phyloP scores from a whole-genome alignment of 148 eudicot species.

The Pharnaceum exiguum region DNA sequence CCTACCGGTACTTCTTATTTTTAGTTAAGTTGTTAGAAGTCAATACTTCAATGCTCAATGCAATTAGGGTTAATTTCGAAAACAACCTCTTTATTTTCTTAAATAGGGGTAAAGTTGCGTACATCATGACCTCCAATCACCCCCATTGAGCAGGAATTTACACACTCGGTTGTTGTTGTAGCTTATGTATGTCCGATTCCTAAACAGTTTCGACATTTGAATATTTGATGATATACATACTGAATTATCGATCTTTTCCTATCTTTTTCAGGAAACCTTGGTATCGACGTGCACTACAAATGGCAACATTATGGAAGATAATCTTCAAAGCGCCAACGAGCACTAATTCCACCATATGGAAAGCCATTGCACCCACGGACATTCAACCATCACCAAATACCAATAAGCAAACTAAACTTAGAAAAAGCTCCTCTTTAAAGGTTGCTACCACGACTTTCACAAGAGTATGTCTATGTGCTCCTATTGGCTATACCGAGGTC shows the following conservation, averaged over 20 bases:
- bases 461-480: conserved; percentile 80
- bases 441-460: conserved; percentile 80
- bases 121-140: too few relatives aligned
- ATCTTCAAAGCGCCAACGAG: conserved; percentile 45
- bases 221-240: neutral
- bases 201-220: neutral
- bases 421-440: conserved; percentile 66
- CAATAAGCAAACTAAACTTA: conserved; percentile 44
- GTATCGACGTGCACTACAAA: conserved; percentile 82
- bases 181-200: too few relatives aligned
- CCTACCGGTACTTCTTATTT: too few relatives aligned
- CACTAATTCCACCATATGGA: conserved; percentile 39
- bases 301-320: conserved; percentile 68
- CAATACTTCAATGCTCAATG: too few relatives aligned
- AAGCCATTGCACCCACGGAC: conserved; percentile 40
- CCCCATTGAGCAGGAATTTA: too few relatives aligned
- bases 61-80: too few relatives aligned
- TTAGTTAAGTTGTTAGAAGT: too few relatives aligned
- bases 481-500: conserved; percentile 79
- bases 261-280: conserved; percentile 66
- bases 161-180: too few relatives aligned
- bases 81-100: too few relatives aligned
- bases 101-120: too few relatives aligned
- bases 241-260: conserved; percentile 5
- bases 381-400: conserved; percentile 19